These are phyloP conservation scores for Calonectria pseudoturangicola DNA, from an alignment of 2,329 filamentous ascomycete species.

Conservation along the genomic window DNA sequence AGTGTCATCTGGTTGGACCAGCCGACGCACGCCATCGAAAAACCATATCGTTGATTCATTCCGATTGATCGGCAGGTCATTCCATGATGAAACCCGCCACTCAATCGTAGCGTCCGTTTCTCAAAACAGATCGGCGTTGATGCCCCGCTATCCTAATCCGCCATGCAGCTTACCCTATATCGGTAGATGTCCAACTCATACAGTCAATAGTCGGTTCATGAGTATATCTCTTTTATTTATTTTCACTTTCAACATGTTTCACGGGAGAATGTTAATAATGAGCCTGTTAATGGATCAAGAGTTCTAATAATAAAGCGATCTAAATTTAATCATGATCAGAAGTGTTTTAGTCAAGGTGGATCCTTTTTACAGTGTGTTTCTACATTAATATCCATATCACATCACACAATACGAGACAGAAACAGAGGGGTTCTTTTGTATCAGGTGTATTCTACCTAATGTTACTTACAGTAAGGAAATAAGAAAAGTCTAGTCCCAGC, in stretches of 20 bases:
- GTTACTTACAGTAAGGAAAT: conserved; percentile 9
- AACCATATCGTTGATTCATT: neutral
- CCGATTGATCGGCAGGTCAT: conserved; percentile 6
- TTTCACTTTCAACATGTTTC: too few relatives aligned
- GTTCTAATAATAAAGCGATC: too few relatives aligned
- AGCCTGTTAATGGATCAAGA: too few relatives aligned
- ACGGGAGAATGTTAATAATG: too few relatives aligned
- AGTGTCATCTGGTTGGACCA: neutral
- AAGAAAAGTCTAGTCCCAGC: conserved; percentile 7
- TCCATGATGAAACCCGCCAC: conserved; percentile 13
- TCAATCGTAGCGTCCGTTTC: conserved; percentile 14
- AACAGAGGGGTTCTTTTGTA: neutral
- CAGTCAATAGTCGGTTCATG: neutral
- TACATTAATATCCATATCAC: neutral
- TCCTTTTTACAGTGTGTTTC: too few relatives aligned
- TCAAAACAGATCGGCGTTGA: neutral
- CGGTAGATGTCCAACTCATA: too few relatives aligned
- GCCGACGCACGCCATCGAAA: neutral
- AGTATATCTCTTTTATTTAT: too few relatives aligned
- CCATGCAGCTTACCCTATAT: neutral
- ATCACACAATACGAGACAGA: neutral
- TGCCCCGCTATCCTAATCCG: conserved; percentile 18
- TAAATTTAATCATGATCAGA: too few relatives aligned
- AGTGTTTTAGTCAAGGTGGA: too few relatives aligned
- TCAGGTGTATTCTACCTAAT: conserved; percentile 31